Percentiles rank a stretch among this genome's conserved stretches.
phyloP scores from a whole-genome alignment of 179 eudicot species.

The Beta macrorhiza region DNA sequence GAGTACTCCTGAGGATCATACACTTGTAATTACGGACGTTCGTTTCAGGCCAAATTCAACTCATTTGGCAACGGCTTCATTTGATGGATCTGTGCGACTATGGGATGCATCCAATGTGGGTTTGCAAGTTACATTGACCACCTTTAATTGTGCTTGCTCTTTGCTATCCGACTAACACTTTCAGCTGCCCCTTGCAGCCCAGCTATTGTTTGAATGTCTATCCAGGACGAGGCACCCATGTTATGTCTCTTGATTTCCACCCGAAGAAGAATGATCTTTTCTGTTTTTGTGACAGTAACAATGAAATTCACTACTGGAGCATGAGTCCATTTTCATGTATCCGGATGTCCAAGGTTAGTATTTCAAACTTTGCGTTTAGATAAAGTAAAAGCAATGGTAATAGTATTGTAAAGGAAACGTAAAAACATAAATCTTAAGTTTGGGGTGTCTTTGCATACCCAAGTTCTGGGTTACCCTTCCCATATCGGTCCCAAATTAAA shows the following conservation, averaged over 20 bases:
- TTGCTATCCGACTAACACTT: conserved; percentile 13
- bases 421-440: too few relatives aligned
- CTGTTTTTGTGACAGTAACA: conserved; percentile 83
- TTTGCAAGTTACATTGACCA: conserved; percentile 23
- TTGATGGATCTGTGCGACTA: conserved; percentile 79
- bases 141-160: conserved; percentile 9
- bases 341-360: conserved; percentile 68
- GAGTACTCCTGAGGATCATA: conserved; percentile 81
- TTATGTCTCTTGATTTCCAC: conserved; percentile 87
- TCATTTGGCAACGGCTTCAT: conserved; percentile 80
- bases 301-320: conserved; percentile 81
- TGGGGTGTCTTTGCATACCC: too few relatives aligned
- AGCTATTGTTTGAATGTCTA: conserved; percentile 61
- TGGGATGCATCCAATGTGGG: conserved; percentile 93
- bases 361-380: neutral
- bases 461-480: too few relatives aligned
- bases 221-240: conserved; percentile 59
- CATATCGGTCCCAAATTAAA: too few relatives aligned
- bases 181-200: conserved; percentile 56
- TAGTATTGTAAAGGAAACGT: neutral
- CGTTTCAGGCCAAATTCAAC: conserved; percentile 88
- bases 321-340: conserved; percentile 64
- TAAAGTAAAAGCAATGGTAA: neutral
- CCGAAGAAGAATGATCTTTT: conserved; percentile 76
- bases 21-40: conserved; percentile 67